Base-by-base conservation (phyloP, 164 flowering plant genomes). In the Berberis thunbergii region DNA sequence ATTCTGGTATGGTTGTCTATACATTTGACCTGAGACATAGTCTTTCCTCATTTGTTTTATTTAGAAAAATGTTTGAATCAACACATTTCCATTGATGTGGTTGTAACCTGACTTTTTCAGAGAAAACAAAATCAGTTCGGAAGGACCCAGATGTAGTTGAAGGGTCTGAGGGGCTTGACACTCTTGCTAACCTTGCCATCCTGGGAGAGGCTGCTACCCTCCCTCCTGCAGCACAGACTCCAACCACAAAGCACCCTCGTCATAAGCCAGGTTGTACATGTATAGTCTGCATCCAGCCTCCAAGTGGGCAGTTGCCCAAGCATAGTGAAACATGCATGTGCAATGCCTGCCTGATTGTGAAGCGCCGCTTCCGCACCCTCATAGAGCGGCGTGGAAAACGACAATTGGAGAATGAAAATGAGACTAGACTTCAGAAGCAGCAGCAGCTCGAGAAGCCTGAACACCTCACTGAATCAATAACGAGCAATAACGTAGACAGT, bases 241-340 rank as follows among this genome's bases (percentile, higher is more conserved):
- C 87, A 62, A 84, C 91, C 40, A 86, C 91, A 57, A 91, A 74
- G 76, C 96, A 92, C 71, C 98, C 98, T 1, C 85, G 93, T 43
- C 98, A 93, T 69, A 84, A 81, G 67, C 84, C 86, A 54, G 98
- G 96, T 41, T 92, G 98, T 66, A 53, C 93, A 13, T 92, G 98
- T 84, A 92, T 92, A 62, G 98, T 89, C 46, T 92, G 98, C 80
- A 88, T 92, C 68, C 98, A 92, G 71, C 91, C 95, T 7, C 96
- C 98, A 7, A 92, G 96, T 65, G 98, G 98, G 9, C 84, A 85
- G 74, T 89, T 89, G 56, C 87, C 85, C 41, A 92, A 87, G 74
- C 98, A 89, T 74, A 78, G 79, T 68, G 88, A 70, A 54, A 70
- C 82, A 2, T 92, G 98, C 73, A 84, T 84, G 0, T 92, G 98